A percentile compares a stretch with the other conserved stretches of the same genome.
phyloP scores from a whole-genome alignment of 768 basidiomycete genomes.

The Crepidotus variabilis region DNA sequence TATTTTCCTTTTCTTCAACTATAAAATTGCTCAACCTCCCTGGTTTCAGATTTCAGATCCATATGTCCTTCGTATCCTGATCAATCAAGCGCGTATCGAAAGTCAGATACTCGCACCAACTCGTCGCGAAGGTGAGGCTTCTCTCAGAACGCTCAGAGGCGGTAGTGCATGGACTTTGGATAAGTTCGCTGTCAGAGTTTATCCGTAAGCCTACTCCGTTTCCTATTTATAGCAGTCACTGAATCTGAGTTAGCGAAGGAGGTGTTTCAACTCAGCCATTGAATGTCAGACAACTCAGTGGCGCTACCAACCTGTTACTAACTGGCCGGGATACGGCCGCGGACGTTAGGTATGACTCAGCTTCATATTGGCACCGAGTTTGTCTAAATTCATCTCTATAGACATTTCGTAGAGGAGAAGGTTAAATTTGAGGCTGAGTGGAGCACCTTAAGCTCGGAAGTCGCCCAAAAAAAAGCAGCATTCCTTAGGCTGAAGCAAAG shows the following conservation, averaged over 20 bases:
- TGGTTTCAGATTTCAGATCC: conserved; percentile 63
- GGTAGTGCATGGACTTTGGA: conserved; percentile 65
- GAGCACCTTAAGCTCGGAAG: conserved; percentile 21
- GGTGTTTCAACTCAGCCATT: conserved; percentile 54
- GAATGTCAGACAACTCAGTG: conserved; percentile 19
- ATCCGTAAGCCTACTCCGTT: conserved; percentile 41
- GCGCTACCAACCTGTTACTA: conserved; percentile 47
- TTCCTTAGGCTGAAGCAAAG: conserved; percentile 24
- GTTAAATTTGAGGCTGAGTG: conserved; percentile 35
- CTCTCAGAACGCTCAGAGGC: conserved; percentile 42
- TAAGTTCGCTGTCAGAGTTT: conserved; percentile 59
- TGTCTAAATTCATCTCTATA: conserved; percentile 17
- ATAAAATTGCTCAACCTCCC: background rate
- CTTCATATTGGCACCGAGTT: background rate
- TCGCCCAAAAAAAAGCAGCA: conserved; percentile 19
- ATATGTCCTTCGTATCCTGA: conserved; percentile 74
- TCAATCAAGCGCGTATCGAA: conserved; percentile 76
- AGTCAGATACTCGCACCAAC: conserved; percentile 57
- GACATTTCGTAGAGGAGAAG: conserved; percentile 42
- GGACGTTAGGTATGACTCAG: conserved; percentile 40
- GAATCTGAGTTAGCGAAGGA: conserved; percentile 49
- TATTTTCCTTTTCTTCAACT: background rate
- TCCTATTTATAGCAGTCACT: background rate
- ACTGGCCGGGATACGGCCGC: conserved; percentile 46
- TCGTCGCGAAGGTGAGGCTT: conserved; percentile 61